Base-by-base conservation (phyloP, 768 basidiomycete species). In the Hemileccinum impolitum region DNA sequence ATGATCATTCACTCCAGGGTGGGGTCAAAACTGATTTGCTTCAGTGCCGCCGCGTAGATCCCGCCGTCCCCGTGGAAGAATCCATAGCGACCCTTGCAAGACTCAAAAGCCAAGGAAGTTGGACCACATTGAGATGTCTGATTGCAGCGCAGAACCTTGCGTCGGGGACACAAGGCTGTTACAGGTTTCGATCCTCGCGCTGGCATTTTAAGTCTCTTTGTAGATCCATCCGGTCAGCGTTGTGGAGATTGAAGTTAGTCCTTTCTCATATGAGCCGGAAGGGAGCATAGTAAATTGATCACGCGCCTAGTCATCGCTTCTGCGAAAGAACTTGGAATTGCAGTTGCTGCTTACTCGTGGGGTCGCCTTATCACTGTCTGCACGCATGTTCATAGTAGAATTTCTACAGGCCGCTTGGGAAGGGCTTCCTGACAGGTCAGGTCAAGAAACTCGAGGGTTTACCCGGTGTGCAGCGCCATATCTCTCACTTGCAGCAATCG, bases 201-300 rank as follows among this genome's bases (percentile, higher is more conserved):
- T 31, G 15, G 23, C 19, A 15, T 21, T 13, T 40, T 26, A 15
- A 19, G 6, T 13, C 41, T 5, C 40, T 31, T 8, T 3, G n/a
- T 40, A 82, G 76, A 70, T 83, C n/a, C 70, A 76, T n/a, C 42
- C 77, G 1, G 74, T 86, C 50, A 71, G 77, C 21, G 73, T 76
- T 10, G 79, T 84, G 11, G 85, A 87, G 62, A 83, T 87, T 43
- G 86, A 88, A 59, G 64, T 84, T 35, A 82, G 79, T 54, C 73
- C 76, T 13, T 84, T 78, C 72, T 71, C 75, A 2, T 81, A 80
- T 44, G 78, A 79, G 51, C 69, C 72, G 19, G 71, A 28, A 80
- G 45, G 74, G 72, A 55, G 69, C 26, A 74, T 15, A 73, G 74
- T 39, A 8, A 17, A 38, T 21, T 15, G 18, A 15, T 3, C 6